Conservation (phyloP, 495 filamentous ascomycete species). For the Podospora bellae-mahoneyi region DNA sequence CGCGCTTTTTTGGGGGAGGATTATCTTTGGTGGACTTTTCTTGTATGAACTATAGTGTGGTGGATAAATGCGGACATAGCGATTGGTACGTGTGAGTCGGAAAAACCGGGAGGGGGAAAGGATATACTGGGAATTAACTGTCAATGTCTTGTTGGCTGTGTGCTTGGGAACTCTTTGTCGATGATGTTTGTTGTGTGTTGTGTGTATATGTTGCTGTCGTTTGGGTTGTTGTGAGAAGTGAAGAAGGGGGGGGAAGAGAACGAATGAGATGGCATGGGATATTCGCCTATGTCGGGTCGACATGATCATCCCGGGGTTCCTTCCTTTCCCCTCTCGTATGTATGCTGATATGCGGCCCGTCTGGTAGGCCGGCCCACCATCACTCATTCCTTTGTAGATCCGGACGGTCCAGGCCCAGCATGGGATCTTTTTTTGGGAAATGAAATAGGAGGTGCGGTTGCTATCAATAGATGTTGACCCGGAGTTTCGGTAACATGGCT, state of each 20-base stretch:
- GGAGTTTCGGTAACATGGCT: background rate
- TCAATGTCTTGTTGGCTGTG: background rate
- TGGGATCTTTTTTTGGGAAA: background rate
- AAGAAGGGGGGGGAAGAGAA: background rate
- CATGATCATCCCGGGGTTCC: background rate
- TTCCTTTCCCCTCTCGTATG: background rate
- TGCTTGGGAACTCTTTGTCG: background rate
- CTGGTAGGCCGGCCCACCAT: background rate
- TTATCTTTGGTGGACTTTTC: background rate
- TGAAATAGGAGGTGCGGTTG: background rate
- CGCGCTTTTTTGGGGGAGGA: background rate
- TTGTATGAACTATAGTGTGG: conserved; percentile 1
- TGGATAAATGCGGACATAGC: background rate
- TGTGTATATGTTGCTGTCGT: background rate
- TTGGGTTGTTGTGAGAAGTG: background rate
- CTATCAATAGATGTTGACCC: background rate
- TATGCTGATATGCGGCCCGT: background rate
- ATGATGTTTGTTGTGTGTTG: background rate
- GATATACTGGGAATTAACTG: background rate
- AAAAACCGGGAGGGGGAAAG: background rate
- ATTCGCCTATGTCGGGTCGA: background rate
- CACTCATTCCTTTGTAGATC: background rate
- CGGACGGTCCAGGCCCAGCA: background rate
- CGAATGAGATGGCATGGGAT: background rate
- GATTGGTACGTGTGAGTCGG: background rate